Percentiles rank a stretch among this genome's conserved stretches.
Evolutionary conservation across 208 protist genomes (phyloP).

Genomic region (Leishmania aethiopica): DNA sequence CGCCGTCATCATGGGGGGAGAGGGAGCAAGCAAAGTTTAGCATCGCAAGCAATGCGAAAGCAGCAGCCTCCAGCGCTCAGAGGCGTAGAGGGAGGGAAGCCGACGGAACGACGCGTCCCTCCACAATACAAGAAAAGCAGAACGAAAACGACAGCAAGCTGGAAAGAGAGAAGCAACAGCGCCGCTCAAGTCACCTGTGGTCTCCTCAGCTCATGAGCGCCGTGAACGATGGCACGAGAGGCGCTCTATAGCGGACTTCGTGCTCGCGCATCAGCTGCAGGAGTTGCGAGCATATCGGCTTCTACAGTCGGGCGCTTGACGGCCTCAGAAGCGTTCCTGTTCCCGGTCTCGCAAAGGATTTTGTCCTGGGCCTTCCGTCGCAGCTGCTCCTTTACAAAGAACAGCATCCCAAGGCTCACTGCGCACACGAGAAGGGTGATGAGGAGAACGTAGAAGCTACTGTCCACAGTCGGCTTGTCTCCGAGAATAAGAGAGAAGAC

Average conservation of each 20-base stretch:
- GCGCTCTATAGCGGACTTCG: no score
- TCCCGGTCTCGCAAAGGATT: neutral
- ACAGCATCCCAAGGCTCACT: constrained; percentile 16
- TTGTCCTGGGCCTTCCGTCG: constrained; percentile 21
- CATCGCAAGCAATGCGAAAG: neutral
- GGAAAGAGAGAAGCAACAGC: neutral
- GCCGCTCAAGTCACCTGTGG: neutral
- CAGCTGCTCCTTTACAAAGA: constrained; percentile 40
- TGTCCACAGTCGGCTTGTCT: constrained; percentile 29
- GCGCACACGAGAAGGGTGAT: constrained; percentile 28
- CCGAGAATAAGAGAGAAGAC: constrained; percentile 54
- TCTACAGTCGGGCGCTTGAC: neutral
- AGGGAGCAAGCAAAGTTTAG: neutral
- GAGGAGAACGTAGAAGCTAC: constrained; percentile 33
- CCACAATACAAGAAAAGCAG: no score
- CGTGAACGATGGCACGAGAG: neutral
- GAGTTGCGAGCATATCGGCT: constrained; percentile 4
- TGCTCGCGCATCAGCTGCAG: neutral
- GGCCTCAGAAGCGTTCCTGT: neutral
- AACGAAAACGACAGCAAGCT: neutral
- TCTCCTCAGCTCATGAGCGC: neutral
- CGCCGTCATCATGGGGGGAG: neutral
- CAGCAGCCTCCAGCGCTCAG: neutral
- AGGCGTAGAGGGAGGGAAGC: neutral
- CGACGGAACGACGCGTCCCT: no score